Evolutionary conservation across 306 rosid species (phyloP).

Genomic region (Quercus suber): DNA sequence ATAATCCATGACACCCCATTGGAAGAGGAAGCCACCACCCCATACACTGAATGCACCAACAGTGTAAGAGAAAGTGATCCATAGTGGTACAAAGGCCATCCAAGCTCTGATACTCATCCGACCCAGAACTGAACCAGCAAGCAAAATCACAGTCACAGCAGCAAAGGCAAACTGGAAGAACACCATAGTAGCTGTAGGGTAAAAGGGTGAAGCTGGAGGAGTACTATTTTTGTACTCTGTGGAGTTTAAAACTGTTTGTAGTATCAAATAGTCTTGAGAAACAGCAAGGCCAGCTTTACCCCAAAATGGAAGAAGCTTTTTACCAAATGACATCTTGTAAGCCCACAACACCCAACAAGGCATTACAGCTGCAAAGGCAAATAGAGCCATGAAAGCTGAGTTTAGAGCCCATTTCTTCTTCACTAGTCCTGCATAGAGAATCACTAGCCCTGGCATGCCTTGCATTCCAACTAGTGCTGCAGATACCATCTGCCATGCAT

Average conservation of each 20-base stretch:
- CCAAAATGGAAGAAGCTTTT: conserved; percentile 39
- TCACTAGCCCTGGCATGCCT: conserved; percentile 16
- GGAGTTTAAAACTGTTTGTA: conserved; percentile 16
- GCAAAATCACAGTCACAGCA: conserved; percentile 22
- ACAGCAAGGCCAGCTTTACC: conserved; percentile 43
- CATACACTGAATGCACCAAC: conserved; percentile 40
- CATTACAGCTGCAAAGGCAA: conserved; percentile 36
- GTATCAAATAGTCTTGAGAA: conserved; percentile 25
- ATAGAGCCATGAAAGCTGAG: conserved; percentile 51
- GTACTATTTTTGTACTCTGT: neutral
- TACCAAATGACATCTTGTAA: conserved; percentile 41
- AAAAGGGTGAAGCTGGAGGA: neutral
- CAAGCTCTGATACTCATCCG: conserved; percentile 45
- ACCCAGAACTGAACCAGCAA: conserved; percentile 35
- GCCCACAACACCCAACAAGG: conserved; percentile 38
- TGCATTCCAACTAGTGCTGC: conserved; percentile 12
- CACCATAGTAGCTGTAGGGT: conserved; percentile 36
- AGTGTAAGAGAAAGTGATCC: conserved; percentile 39
- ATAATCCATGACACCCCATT: conserved; percentile 49
- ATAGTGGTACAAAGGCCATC: conserved; percentile 42
- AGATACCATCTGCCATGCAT: conserved; percentile 20
- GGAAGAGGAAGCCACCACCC: conserved; percentile 51
- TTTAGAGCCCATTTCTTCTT: conserved; percentile 49
- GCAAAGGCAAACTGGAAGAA: conserved; percentile 42
- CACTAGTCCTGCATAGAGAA: conserved; percentile 20